Percentiles rank a stretch among this genome's conserved stretches.
These are phyloP conservation scores for Solanum hybrid DNA, from an alignment of 305 asterid genomes.

Conservation along the genomic window DNA sequence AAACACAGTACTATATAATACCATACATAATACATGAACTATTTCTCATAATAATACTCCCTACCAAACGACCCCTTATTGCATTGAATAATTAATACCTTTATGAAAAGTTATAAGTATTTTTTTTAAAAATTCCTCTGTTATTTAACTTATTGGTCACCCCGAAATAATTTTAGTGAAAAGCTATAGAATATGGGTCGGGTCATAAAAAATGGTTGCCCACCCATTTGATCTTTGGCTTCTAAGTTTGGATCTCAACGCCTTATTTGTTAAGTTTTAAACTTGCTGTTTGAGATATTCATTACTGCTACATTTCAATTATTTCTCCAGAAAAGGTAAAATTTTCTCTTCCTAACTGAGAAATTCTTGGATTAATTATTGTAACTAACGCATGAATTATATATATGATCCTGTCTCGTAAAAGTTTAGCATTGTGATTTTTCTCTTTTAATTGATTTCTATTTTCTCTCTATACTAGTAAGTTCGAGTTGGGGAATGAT, in stretches of 20 bases:
- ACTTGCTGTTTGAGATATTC: not conserved
- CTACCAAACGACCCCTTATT: not conserved
- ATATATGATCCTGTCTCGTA: not conserved
- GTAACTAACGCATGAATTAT: not conserved
- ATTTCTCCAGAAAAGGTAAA: not conserved
- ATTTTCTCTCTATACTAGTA: not conserved
- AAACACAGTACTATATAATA: too few relatives aligned
- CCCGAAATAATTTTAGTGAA: not conserved
- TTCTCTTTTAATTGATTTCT: not conserved
- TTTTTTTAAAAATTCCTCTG: too few relatives aligned
- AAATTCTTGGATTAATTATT: not conserved
- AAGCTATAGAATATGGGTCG: not conserved
- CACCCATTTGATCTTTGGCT: not conserved
- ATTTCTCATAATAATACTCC: not conserved
- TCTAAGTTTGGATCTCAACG: not conserved
- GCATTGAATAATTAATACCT: not conserved
- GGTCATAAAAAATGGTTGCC: not conserved
- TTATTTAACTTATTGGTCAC: too few relatives aligned
- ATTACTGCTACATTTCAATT: not conserved
- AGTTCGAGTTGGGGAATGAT: not conserved
- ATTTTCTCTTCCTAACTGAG: not conserved
- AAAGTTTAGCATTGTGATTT: not conserved
- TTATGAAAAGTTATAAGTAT: too few relatives aligned
- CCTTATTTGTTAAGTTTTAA: not conserved
- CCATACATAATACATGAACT: too few relatives aligned